Base-by-base conservation (phyloP, 106 monocot species). In the Dactylorhiza incarnata region DNA sequence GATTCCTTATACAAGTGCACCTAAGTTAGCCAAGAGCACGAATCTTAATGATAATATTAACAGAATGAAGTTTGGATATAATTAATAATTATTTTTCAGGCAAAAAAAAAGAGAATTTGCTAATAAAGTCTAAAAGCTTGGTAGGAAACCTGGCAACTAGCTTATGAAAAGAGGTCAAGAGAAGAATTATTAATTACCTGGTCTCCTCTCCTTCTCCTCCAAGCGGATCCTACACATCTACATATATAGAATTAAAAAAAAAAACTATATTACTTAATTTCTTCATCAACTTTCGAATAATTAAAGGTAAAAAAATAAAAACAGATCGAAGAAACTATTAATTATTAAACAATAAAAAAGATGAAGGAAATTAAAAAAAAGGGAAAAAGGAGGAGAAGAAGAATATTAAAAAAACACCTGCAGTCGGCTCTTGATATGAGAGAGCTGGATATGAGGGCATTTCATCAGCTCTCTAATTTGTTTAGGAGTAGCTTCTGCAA, bases 201-300 rank as follows among this genome's bases (percentile, higher is more conserved):
- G 49, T 72, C 49, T 72, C 48, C 49, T 48, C 48, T 48, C 22
- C 6, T 69, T 69, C 45, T 72, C 72, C 23, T 72, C 72, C 48
- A 72, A 48, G 7, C 72, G 72, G 11, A 72, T 72, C 49, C 72
- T 72, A 15, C 72, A 72, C 72, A 72, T 72, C 72, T 72, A 48
- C 22, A 48, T 12, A 49, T 0, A 22, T 59, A 1, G 3, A 37
- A 6, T 2, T 17, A 69, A 69, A 37, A 16, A 1, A 15, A 69
- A 6, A 0, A 72, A 22, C 49, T 0, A 48, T 49, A 20, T 19
- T 49, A 72, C n/a, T n/a, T n/a, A n/a, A 1, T 11, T 22, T 20
- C 47, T 72, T 22, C 5, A 49, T 22, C 16, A 37, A 37, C 37
- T 37, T 37, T 37, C 37, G 3, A 37, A 37, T 37, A 37, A 37